Conservation (phyloP, 1,284 basidiomycete genomes). For the Cryptococcus deneoformans region DNA sequence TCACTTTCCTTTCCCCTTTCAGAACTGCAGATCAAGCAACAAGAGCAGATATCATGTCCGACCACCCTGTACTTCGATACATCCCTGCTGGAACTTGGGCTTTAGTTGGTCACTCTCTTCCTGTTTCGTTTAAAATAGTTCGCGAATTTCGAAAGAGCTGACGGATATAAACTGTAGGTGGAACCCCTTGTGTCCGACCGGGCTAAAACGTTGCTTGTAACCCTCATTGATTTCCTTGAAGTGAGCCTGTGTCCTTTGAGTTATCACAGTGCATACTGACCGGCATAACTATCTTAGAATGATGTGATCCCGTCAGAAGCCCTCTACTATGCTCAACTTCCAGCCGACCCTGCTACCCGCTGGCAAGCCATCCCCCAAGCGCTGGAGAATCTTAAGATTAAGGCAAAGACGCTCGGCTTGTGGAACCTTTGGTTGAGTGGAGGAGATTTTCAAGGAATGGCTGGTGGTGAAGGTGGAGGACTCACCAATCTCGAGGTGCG, state of each 20-base stretch:
- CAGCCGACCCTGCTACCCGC: constrained; percentile 65
- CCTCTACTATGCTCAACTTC: constrained; percentile 79
- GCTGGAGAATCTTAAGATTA: constrained; percentile 79
- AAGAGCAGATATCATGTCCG: constrained; percentile 2
- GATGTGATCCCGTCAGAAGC: constrained; percentile 78
- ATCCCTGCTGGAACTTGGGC: constrained; percentile 18
- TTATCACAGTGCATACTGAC: not conserved
- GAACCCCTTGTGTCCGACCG: constrained; percentile 87
- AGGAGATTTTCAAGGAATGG: constrained; percentile 75
- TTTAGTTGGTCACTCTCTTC: constrained; percentile 7
- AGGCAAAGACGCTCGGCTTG: constrained; percentile 81
- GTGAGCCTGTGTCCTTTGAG: constrained; percentile 51
- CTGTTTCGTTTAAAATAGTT: too few species aligned
- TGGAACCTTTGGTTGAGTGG: constrained; percentile 99
- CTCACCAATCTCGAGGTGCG: constrained; percentile 86
- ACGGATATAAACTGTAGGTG: constrained; percentile 54
- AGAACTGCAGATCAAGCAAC: too few species aligned
- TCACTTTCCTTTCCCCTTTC: too few species aligned
- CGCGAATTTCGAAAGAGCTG: not conserved
- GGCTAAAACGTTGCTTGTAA: constrained; percentile 79
- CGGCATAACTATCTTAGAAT: constrained; percentile 52
- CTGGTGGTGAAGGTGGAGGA: constrained; percentile 65
- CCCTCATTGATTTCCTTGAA: constrained; percentile 80
- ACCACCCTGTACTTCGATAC: constrained; percentile 15
- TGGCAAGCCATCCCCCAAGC: constrained; percentile 84